phyloP scores from a whole-genome alignment of 371 early-diverging fungal species.

The Mucor racemosus region DNA sequence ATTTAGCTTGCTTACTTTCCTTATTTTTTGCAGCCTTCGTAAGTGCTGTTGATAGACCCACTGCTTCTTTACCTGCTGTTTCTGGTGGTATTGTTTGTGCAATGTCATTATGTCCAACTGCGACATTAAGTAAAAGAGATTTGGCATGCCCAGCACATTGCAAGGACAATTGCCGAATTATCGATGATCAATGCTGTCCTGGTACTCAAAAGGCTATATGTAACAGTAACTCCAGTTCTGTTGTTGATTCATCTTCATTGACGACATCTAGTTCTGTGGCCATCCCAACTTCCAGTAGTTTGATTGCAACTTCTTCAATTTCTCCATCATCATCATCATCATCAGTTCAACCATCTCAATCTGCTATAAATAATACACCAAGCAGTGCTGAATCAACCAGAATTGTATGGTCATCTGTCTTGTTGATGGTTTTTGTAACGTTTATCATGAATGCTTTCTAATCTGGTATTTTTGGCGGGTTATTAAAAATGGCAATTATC shows the following conservation, averaged over 20 bases:
- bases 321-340: neutral
- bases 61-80: neutral
- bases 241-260: neutral
- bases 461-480: neutral
- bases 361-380: neutral
- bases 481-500: neutral
- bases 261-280: constrained; percentile 4
- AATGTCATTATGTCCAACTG: constrained; percentile 24
- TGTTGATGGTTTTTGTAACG: neutral
- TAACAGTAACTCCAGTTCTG: constrained; percentile 6
- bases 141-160: constrained; percentile 21
- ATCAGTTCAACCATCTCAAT: neutral
- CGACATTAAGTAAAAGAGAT: constrained; percentile 1
- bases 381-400: neutral
- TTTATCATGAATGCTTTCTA: neutral
- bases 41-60: constrained; percentile 2
- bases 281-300: neutral
- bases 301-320: neutral
- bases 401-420: neutral
- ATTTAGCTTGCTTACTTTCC: neutral
- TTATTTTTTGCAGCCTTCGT: neutral
- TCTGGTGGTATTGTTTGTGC: constrained; percentile 21
- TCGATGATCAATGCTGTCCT: constrained; percentile 33
- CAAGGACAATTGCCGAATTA: constrained; percentile 13
- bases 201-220: constrained; percentile 28